A percentile compares a stretch with the other conserved stretches of the same genome.
phyloP scores from a whole-genome alignment of 164 flowering plant genomes.

The Saururus chinensis region DNA sequence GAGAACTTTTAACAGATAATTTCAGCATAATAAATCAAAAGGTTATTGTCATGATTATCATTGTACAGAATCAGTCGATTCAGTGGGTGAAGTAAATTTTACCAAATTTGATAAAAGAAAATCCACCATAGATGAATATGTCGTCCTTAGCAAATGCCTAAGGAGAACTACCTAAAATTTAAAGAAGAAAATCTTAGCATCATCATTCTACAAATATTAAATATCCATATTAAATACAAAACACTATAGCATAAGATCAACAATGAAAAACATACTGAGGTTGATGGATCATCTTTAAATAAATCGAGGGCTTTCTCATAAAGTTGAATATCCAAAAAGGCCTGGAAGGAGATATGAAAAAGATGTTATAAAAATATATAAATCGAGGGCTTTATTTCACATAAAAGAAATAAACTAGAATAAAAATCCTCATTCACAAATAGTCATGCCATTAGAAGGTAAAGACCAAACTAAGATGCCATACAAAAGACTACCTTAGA shows the following conservation, averaged over 20 bases:
- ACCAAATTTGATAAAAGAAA: slow-evolving; percentile 62
- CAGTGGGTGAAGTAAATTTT: neutral
- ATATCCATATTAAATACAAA: neutral
- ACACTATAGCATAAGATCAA: slow-evolving; percentile 1
- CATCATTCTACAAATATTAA: no score
- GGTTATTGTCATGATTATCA: no score
- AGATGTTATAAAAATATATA: neutral
- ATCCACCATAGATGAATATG: slow-evolving; percentile 67
- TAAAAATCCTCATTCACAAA: no score
- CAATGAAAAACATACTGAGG: slow-evolving; percentile 45
- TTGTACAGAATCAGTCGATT: neutral
- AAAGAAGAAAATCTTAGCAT: slow-evolving; percentile 4
- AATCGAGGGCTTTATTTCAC: no score
- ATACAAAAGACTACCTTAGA: neutral
- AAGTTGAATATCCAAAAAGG: slow-evolving; percentile 74
- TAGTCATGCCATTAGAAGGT: no score
- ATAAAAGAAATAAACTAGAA: no score
- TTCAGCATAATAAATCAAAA: neutral
- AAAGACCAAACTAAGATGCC: no score
- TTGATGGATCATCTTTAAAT: slow-evolving; percentile 84
- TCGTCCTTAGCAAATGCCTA: slow-evolving; percentile 71
- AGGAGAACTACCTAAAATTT: slow-evolving; percentile 61
- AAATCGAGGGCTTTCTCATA: slow-evolving; percentile 88
- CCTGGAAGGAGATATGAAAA: slow-evolving; percentile 22
- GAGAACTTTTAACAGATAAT: neutral